A percentile compares a stretch with the other conserved stretches of the same genome.
Evolutionary conservation across 306 rosid species (phyloP).

Genomic region (Begonia masoniana): DNA sequence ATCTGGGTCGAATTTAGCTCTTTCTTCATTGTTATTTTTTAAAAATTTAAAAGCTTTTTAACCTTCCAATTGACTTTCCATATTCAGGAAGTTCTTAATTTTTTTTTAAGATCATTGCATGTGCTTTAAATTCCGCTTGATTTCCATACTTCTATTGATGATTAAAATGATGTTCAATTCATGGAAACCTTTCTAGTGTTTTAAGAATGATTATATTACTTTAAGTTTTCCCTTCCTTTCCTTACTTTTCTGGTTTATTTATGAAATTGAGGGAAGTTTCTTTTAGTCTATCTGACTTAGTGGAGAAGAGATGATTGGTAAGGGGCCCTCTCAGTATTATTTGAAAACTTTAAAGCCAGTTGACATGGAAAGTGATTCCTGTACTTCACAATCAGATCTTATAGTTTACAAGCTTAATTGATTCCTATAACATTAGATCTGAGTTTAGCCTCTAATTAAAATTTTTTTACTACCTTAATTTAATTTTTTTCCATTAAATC

Average conservation of each 20-base stretch:
- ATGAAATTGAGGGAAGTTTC: too few species aligned
- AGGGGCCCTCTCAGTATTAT: not conserved
- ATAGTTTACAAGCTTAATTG: conserved; percentile 18
- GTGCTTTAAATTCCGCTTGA: too few species aligned
- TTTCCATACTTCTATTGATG: too few species aligned
- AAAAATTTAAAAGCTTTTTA: not conserved
- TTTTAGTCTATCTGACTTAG: conserved; percentile 6
- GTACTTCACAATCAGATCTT: conserved; percentile 32
- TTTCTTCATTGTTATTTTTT: not conserved
- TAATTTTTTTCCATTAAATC: too few species aligned
- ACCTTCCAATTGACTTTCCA: too few species aligned
- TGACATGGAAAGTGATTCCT: conserved; percentile 23
- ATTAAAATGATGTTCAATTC: conserved; percentile 7
- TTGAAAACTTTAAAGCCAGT: conserved; percentile 13
- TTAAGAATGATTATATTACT: conserved; percentile 26
- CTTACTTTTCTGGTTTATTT: too few species aligned
- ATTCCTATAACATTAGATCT: not conserved
- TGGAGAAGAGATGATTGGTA: conserved; percentile 22
- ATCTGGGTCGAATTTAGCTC: too few species aligned
- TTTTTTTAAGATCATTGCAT: too few species aligned
- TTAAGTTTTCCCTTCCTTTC: conserved; percentile 6
- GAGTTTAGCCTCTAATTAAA: too few species aligned
- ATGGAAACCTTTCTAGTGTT: conserved; percentile 27
- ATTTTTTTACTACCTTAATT: too few species aligned
- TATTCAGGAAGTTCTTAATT: too few species aligned